Base-by-base conservation (phyloP, 2,329 filamentous ascomycete genomes). In the Ophiostoma pallidulum region DNA sequence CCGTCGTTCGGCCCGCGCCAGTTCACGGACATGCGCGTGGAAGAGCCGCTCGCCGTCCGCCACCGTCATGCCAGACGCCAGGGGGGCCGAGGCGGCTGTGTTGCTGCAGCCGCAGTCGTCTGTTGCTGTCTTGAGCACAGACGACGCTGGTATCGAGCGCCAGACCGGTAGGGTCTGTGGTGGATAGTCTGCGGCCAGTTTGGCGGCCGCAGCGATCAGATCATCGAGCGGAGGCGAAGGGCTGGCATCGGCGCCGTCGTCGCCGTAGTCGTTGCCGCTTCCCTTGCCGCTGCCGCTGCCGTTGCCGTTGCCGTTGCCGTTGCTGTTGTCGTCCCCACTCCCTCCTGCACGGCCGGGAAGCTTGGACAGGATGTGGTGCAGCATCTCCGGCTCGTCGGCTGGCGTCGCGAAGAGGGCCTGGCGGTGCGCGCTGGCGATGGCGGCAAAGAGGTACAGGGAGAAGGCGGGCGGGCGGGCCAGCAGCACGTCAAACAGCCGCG, bases 401-500 rank as follows among this genome's bases (percentile, higher is more conserved):
- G 83, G 78, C n/a, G 88, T 85, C 43, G 86, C 84, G 54, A 97
- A 77, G n/a, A 98, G 75, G 64, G 96, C 89, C 29, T 80, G 76
- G 49, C 85, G 82, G 32, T 91, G 83, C 39, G 82, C 79, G 29
- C 94, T 72, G 36, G 95, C 81, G 53, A 95, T 90, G 60, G 87
- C 84, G 1, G 89, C 88, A 65, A 95, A 97, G 47, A 97, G 74
- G 64, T 98, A 98, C 45, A 97, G 76, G 16, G 82, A 82, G 59
- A 95, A 88, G 33, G 86, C 84, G n/a, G 90, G 87, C 63, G 94
- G 87, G 41, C 78, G 79, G 3, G 91, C 87, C 5, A 98, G 73
- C 41, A 98, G 75, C 47, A 91, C 90, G 66, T 98, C 92, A 63
- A 96, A 98, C 1, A 98, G 70, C 20, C 92, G 80, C 29, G 89